phyloP scores from a whole-genome alignment of 208 protist genomes.

The Angomonas desouzai region DNA sequence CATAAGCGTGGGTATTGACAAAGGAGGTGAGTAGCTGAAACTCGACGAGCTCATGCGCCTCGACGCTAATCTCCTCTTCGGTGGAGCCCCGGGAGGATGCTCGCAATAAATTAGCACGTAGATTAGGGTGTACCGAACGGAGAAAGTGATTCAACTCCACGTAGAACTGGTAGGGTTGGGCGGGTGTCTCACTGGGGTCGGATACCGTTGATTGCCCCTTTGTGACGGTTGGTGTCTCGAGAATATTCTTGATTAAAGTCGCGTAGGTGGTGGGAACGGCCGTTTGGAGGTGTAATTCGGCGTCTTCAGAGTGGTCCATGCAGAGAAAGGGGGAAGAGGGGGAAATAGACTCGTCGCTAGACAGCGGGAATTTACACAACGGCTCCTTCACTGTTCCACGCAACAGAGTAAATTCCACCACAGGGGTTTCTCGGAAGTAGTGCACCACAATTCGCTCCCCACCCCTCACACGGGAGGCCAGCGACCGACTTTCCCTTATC shows the following conservation, averaged over 20 bases:
- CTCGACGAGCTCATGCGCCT: slow-evolving; percentile 60
- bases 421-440: slow-evolving; percentile 54
- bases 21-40: slow-evolving; percentile 49
- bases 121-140: slow-evolving; percentile 30
- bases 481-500: slow-evolving; percentile 29
- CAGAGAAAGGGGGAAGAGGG: not conserved
- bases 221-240: not conserved
- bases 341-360: not conserved
- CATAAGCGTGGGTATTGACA: slow-evolving; percentile 49
- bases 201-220: too few species aligned
- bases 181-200: slow-evolving; percentile 8
- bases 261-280: slow-evolving; percentile 4
- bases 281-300: not conserved
- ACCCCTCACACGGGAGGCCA: slow-evolving; percentile 54
- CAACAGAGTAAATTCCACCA: slow-evolving; percentile 49
- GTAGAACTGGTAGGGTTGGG: slow-evolving; percentile 68
- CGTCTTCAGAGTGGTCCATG: not conserved
- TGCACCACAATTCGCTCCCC: slow-evolving; percentile 60
- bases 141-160: slow-evolving; percentile 74
- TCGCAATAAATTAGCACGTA: not conserved
- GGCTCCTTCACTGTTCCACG: slow-evolving; percentile 41
- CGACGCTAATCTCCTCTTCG: slow-evolving; percentile 24
- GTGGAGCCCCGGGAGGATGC: slow-evolving; percentile 11
- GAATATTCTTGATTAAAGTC: slow-evolving; percentile 10
- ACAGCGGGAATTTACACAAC: slow-evolving; percentile 36